Percentiles rank a stretch among this genome's conserved stretches.
Conservation (phyloP, 2,329 filamentous ascomycete genomes). For the Sphaerulina vaccinii region DNA sequence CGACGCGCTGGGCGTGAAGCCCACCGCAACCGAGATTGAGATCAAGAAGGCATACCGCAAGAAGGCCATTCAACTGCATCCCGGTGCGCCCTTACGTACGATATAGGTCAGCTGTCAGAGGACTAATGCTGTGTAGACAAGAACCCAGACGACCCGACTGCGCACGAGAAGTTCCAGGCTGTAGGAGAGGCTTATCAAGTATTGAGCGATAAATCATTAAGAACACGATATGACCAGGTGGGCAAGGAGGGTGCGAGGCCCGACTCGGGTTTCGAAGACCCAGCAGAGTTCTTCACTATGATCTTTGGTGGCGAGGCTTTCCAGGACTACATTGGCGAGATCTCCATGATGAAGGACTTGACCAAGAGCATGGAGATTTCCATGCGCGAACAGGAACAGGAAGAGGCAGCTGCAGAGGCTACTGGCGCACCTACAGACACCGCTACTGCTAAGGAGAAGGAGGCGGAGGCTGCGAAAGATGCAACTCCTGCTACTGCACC, state of each 20-base stretch:
- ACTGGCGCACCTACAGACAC: slow-evolving; percentile 43
- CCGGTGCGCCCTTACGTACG: slow-evolving; percentile 44
- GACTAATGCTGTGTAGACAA: slow-evolving; percentile 65
- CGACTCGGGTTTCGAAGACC: slow-evolving; percentile 87
- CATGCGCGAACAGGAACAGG: slow-evolving; percentile 70
- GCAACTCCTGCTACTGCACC: slow-evolving; percentile 23
- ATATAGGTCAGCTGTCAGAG: background rate
- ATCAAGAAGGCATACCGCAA: slow-evolving; percentile 97
- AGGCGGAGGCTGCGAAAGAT: slow-evolving; percentile 22
- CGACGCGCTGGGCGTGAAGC: slow-evolving; percentile 76
- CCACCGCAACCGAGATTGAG: slow-evolving; percentile 82
- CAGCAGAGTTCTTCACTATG: slow-evolving; percentile 95
- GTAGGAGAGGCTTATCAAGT: slow-evolving; percentile 75
- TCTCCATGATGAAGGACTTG: slow-evolving; percentile 96
- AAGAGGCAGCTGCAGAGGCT: slow-evolving; percentile 49
- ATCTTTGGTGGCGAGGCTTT: slow-evolving; percentile 98
- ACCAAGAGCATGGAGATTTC: slow-evolving; percentile 98
- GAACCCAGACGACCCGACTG: slow-evolving; percentile 92
- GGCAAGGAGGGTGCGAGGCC: slow-evolving; percentile 94
- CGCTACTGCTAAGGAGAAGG: slow-evolving; percentile 30
- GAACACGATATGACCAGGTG: slow-evolving; percentile 92
- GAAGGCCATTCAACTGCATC: slow-evolving; percentile 87
- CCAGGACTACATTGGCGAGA: slow-evolving; percentile 94
- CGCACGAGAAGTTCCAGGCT: slow-evolving; percentile 89
- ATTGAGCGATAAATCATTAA: slow-evolving; percentile 80